These are phyloP conservation scores for Phanerochaete carnosa DNA, from an alignment of 768 basidiomycete species.

Conservation along the genomic window DNA sequence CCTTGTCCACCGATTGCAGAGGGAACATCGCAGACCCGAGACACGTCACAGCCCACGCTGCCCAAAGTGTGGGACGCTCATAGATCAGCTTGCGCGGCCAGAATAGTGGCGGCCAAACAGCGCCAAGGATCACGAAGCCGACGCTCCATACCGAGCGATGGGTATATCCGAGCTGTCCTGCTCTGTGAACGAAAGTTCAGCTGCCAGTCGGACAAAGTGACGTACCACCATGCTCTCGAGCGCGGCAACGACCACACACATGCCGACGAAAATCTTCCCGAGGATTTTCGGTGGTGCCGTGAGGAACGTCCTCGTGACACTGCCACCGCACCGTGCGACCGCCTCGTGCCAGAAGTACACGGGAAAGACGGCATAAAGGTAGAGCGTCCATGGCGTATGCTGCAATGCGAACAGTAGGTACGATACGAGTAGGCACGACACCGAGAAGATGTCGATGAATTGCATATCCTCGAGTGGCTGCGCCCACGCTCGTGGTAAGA, in stretches of 20 bases:
- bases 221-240: constrained; percentile 75
- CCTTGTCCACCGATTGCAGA: constrained; percentile 66
- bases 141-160: constrained; percentile 69
- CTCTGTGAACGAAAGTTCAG: not conserved
- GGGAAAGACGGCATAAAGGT: constrained; percentile 72
- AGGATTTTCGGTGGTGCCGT: constrained; percentile 4
- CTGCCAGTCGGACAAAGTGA: constrained; percentile 6
- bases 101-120: constrained; percentile 59
- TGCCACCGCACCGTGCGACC: constrained; percentile 4
- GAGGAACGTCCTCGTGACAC: not conserved
- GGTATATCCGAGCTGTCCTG: constrained; percentile 60
- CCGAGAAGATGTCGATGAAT: constrained; percentile 20
- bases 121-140: constrained; percentile 58
- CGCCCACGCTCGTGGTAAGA: constrained; percentile 43
- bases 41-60: constrained; percentile 49
- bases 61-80: constrained; percentile 24
- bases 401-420: constrained; percentile 59
- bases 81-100: constrained; percentile 39
- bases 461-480: constrained; percentile 10
- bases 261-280: constrained; percentile 18
- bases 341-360: constrained; percentile 74
- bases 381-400: constrained; percentile 66
- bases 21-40: constrained; percentile 64
- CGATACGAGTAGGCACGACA: constrained; percentile 33
- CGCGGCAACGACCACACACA: constrained; percentile 34